These are phyloP conservation scores for Boletus subparvulus DNA, from an alignment of 768 basidiomycete species.

Conservation along the genomic window DNA sequence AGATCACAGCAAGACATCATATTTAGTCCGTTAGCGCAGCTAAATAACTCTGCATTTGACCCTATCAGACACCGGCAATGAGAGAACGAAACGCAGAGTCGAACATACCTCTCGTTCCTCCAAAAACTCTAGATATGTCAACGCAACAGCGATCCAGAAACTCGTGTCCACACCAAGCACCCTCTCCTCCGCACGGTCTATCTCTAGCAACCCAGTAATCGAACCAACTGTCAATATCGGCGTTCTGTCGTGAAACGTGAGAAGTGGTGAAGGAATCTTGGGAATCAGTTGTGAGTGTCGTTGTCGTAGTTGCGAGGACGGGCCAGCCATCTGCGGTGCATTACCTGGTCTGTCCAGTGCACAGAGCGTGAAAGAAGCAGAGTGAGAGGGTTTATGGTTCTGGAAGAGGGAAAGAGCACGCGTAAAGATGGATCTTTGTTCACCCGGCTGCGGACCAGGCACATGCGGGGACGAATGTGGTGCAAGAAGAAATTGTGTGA, in stretches of 20 bases:
- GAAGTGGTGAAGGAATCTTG: slow-evolving; percentile 44
- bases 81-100: not conserved
- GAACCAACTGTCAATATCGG: slow-evolving; percentile 60
- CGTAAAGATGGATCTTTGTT: slow-evolving; percentile 45
- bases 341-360: slow-evolving; percentile 20
- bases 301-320: slow-evolving; percentile 25
- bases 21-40: slow-evolving; percentile 48
- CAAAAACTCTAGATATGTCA: slow-evolving; percentile 77
- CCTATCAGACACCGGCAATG: not conserved
- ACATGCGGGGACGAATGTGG: slow-evolving; percentile 42
- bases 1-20: slow-evolving; percentile 9
- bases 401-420: slow-evolving; percentile 51
- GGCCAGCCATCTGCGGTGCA: slow-evolving; percentile 11
- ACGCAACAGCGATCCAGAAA: slow-evolving; percentile 74
- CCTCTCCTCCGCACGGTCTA: slow-evolving; percentile 55
- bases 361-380: slow-evolving; percentile 60
- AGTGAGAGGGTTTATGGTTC: slow-evolving; percentile 53
- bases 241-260: slow-evolving; percentile 72
- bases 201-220: slow-evolving; percentile 60
- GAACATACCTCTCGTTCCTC: slow-evolving; percentile 70
- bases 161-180: slow-evolving; percentile 68
- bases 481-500: slow-evolving; percentile 54
- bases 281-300: slow-evolving; percentile 23
- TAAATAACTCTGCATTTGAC: slow-evolving; percentile 49
- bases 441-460: slow-evolving; percentile 28